These are phyloP conservation scores for Trametes polyzona DNA, from an alignment of 1,284 basidiomycete species.

Conservation along the genomic window DNA sequence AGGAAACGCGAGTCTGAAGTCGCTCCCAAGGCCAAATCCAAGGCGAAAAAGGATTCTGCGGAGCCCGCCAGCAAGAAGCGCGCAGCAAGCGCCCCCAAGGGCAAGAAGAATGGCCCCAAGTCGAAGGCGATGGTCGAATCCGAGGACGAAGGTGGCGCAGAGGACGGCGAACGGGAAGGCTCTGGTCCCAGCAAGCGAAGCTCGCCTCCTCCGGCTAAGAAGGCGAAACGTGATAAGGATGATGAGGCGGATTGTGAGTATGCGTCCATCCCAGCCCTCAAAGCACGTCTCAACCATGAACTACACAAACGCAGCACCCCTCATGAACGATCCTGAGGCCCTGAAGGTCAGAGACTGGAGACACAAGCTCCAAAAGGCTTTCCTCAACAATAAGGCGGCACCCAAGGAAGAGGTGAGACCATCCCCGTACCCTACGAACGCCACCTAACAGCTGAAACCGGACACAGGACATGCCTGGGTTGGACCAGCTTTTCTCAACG, in stretches of 20 bases:
- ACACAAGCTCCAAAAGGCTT: constrained; percentile 89
- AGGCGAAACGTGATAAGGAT: constrained; percentile 65
- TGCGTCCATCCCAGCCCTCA: not conserved
- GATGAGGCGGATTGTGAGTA: constrained; percentile 59
- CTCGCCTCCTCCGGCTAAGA: constrained; percentile 68
- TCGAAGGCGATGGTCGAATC: constrained; percentile 72
- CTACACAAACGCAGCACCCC: constrained; percentile 17
- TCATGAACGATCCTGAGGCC: constrained; percentile 67
- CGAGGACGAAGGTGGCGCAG: constrained; percentile 67
- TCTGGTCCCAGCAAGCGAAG: constrained; percentile 58
- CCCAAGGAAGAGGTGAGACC: constrained; percentile 60
- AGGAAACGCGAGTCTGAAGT: constrained; percentile 55
- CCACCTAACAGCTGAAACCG: constrained; percentile 14
- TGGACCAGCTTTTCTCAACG: constrained; percentile 79
- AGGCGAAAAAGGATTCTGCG: constrained; percentile 63
- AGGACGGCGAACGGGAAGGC: constrained; percentile 44
- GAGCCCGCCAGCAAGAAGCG: constrained; percentile 46
- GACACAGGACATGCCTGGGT: constrained; percentile 74
- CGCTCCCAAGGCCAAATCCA: constrained; percentile 43
- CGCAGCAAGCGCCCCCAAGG: constrained; percentile 45
- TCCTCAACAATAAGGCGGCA: constrained; percentile 66
- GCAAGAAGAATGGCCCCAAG: constrained; percentile 64
- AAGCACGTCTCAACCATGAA: not conserved
- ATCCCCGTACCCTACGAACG: constrained; percentile 4
- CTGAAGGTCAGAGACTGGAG: constrained; percentile 84